Evolutionary conservation across 176 grass and related monocot genomes (phyloP).

Genomic region (Triticum dicoccoides): DNA sequence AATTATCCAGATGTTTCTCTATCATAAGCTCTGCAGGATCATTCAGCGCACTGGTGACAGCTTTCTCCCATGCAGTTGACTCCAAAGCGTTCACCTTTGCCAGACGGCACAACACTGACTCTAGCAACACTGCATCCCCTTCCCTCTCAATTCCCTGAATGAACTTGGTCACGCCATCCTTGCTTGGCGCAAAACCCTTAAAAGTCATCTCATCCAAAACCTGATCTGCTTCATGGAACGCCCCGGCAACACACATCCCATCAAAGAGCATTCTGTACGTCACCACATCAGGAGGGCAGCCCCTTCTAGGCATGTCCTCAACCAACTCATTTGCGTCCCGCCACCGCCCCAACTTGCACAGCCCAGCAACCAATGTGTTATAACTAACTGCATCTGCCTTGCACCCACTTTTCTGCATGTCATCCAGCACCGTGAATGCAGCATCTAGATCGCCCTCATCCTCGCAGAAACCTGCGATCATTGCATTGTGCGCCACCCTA

Average conservation of each 20-base stretch:
- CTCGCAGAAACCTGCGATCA: constrained; percentile 58
- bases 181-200: constrained; percentile 56
- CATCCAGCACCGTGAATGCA: constrained; percentile 53
- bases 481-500: constrained; percentile 51
- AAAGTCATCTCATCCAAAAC: constrained; percentile 66
- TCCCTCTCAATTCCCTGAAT: constrained; percentile 44
- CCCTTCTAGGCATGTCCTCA: constrained; percentile 59
- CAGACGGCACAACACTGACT: constrained; percentile 23
- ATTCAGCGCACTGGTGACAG: neutral
- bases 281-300: constrained; percentile 53
- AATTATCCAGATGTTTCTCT: constrained; percentile 7
- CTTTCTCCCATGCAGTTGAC: constrained; percentile 46
- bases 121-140: constrained; percentile 29
- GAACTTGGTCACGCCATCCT: constrained; percentile 32
- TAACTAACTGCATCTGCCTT: constrained; percentile 53
- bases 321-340: constrained; percentile 44
- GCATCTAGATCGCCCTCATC: constrained; percentile 44
- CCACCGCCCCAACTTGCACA: constrained; percentile 56
- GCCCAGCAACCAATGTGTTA: constrained; percentile 44
- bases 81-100: constrained; percentile 19
- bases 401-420: constrained; percentile 52
- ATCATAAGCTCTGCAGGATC: neutral
- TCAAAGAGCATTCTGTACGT: constrained; percentile 60
- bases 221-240: constrained; percentile 32
- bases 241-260: constrained; percentile 47